Conservation (phyloP, 2,329 filamentous ascomycete genomes). For the Aureobasidium musti region DNA sequence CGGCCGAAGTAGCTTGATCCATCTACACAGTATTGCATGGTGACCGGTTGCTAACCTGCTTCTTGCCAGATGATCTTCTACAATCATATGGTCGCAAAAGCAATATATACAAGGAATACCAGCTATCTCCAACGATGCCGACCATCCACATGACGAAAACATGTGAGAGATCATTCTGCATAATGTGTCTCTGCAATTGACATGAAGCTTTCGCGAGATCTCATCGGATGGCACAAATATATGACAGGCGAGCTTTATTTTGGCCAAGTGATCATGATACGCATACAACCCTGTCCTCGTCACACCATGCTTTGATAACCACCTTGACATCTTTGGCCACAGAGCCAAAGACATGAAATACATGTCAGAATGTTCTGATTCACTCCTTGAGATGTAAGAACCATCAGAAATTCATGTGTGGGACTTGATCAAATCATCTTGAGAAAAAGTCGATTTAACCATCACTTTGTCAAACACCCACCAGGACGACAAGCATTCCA, state of each 20-base stretch:
- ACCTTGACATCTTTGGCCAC: too few species aligned
- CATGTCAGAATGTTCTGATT: too few species aligned
- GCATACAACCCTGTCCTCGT: not conserved
- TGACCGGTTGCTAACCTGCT: slow-evolving; percentile 18
- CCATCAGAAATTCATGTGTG: too few species aligned
- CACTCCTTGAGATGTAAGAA: too few species aligned
- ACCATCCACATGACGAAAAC: not conserved
- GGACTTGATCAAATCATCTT: too few species aligned
- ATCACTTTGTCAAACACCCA: too few species aligned
- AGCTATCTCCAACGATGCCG: not conserved
- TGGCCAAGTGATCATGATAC: not conserved
- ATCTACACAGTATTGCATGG: not conserved
- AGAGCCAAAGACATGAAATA: too few species aligned
- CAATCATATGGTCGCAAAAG: not conserved
- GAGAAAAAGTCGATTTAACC: too few species aligned
- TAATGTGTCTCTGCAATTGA: not conserved
- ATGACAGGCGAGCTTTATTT: not conserved
- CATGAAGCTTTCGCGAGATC: not conserved
- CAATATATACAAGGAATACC: not conserved
- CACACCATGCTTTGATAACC: too few species aligned
- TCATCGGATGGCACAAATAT: too few species aligned
- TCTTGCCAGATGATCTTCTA: not conserved
- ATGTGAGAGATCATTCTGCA: not conserved
- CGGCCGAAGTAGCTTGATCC: not conserved
- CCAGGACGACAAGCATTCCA: not conserved